Evolutionary conservation across 768 basidiomycete genomes (phyloP).

Genomic region (Termitomyces sp.): DNA sequence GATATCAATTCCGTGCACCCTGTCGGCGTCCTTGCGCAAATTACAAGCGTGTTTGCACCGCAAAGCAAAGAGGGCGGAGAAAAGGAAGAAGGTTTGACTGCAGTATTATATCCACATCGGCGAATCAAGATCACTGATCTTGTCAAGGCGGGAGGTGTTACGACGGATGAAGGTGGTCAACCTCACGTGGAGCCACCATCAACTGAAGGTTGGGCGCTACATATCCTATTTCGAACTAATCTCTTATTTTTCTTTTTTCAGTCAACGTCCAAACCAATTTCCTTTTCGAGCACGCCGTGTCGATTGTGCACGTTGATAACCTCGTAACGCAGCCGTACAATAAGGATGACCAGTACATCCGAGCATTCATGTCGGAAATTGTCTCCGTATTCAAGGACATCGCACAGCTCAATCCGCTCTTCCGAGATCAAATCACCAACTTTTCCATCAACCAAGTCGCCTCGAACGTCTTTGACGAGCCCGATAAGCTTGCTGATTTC

Average conservation of each 20-base stretch:
- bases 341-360: slow-evolving; percentile 92
- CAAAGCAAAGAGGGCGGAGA: slow-evolving; percentile 48
- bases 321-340: slow-evolving; percentile 76
- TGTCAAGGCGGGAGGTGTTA: slow-evolving; percentile 55
- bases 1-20: slow-evolving; percentile 83
- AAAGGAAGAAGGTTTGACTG: slow-evolving; percentile 88
- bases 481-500: slow-evolving; percentile 95
- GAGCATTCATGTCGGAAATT: slow-evolving; percentile 95
- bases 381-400: slow-evolving; percentile 98
- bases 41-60: slow-evolving; percentile 85
- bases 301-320: slow-evolving; percentile 86
- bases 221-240: not conserved
- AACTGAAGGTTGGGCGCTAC: slow-evolving; percentile 15
- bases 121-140: slow-evolving; percentile 86
- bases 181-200: slow-evolving; percentile 46
- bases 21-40: slow-evolving; percentile 96
- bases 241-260: slow-evolving; percentile 14
- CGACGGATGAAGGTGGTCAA: slow-evolving; percentile 36
- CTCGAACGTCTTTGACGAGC: slow-evolving; percentile 93
- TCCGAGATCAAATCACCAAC: slow-evolving; percentile 97
- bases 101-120: slow-evolving; percentile 90
- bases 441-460: slow-evolving; percentile 92
- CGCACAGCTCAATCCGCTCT: slow-evolving; percentile 92
- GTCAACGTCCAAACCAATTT: slow-evolving; percentile 79
- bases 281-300: slow-evolving; percentile 76